Evolutionary conservation across 352 stramenopile genomes (phyloP).

Genomic region (Globisporangium lucens): DNA sequence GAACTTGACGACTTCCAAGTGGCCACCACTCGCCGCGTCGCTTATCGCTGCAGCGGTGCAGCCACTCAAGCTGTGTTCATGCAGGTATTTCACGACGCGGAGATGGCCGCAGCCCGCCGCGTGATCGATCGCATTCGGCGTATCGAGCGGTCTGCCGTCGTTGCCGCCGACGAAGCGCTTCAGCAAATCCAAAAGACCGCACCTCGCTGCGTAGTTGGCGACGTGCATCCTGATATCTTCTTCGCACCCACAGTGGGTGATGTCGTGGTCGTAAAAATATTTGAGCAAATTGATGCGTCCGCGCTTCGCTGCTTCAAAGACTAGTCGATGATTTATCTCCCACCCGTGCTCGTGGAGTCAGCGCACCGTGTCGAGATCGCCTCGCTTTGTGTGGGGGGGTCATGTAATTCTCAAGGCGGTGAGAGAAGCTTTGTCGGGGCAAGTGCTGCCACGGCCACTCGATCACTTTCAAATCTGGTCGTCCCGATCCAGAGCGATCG

Average conservation of each 20-base stretch:
- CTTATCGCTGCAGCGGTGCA: background rate
- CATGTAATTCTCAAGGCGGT: background rate
- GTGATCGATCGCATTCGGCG: background rate
- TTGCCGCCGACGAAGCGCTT: background rate
- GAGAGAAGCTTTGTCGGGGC: no score
- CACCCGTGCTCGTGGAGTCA: constrained; percentile 2
- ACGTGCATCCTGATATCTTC: background rate
- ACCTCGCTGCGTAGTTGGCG: background rate
- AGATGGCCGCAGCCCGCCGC: background rate
- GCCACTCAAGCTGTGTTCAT: background rate
- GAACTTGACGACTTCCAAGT: constrained; percentile 3
- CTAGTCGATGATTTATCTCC: background rate
- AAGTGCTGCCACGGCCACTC: background rate
- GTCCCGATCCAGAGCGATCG: background rate
- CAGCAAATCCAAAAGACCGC: background rate
- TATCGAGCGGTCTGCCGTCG: background rate
- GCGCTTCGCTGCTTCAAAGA: background rate
- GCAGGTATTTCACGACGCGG: background rate
- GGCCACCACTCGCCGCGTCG: background rate
- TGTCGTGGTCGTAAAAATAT: background rate
- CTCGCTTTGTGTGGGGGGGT: background rate
- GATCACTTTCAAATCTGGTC: background rate
- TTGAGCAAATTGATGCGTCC: background rate
- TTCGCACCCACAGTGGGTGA: background rate
- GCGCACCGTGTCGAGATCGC: background rate